These are phyloP conservation scores for Naganishia onofrii DNA, from an alignment of 768 basidiomycete genomes.

Conservation along the genomic window DNA sequence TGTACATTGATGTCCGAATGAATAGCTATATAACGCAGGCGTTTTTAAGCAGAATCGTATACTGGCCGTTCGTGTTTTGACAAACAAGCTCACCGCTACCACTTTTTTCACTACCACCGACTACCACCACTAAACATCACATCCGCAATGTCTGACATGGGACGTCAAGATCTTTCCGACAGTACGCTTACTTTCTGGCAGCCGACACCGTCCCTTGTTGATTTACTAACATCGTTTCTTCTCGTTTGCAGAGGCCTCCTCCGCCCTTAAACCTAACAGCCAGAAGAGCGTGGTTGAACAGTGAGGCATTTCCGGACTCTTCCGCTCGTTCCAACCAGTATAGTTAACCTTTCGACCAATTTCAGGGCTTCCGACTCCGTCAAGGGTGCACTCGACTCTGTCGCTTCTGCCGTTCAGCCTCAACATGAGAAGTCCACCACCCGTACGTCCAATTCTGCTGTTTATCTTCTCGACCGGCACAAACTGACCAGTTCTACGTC, in stretches of 20 bases:
- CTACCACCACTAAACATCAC: constrained; percentile 17
- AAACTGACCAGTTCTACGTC: background rate
- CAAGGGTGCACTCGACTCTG: constrained; percentile 34
- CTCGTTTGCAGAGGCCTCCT: constrained; percentile 3
- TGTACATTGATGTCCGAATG: background rate
- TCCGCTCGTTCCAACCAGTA: too few species aligned
- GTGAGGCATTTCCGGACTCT: too few species aligned
- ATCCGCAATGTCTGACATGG: constrained; percentile 34
- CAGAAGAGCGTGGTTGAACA: constrained; percentile 32
- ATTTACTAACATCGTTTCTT: constrained; percentile 26
- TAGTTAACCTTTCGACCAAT: too few species aligned
- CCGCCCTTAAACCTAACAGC: constrained; percentile 27
- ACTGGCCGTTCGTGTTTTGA: background rate
- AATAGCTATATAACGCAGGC: constrained; percentile 12
- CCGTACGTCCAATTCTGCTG: background rate
- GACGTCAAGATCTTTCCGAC: constrained; percentile 30
- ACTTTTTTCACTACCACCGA: background rate
- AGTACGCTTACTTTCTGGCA: background rate
- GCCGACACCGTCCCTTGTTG: background rate
- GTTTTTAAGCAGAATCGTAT: background rate
- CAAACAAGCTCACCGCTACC: constrained; percentile 6
- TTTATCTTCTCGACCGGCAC: background rate
- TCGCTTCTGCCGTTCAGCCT: constrained; percentile 32
- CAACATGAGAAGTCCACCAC: constrained; percentile 26
- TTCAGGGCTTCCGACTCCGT: constrained; percentile 32